phyloP scores from a whole-genome alignment of 2,329 filamentous ascomycete genomes.

The Eurotiales sp. region DNA sequence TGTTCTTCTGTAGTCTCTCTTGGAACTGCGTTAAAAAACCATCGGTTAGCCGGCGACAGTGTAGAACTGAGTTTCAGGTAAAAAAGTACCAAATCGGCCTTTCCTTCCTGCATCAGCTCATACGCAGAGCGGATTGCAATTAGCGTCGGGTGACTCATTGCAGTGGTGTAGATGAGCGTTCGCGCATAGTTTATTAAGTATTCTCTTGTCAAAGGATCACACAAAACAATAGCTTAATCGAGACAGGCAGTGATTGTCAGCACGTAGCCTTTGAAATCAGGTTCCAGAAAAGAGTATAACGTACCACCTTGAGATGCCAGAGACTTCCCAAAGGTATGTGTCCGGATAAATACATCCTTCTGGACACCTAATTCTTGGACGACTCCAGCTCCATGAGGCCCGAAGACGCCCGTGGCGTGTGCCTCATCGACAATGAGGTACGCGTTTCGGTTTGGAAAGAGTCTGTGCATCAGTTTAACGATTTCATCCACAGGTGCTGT shows the following conservation, averaged over 20 bases:
- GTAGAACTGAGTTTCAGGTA: too few relatives aligned
- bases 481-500: slow-evolving; percentile 62
- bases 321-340: slow-evolving; percentile 55
- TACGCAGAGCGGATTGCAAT: slow-evolving; percentile 58
- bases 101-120: slow-evolving; percentile 51
- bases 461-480: slow-evolving; percentile 52
- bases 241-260: slow-evolving; percentile 10
- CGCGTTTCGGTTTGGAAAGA: slow-evolving; percentile 55
- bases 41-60: too few relatives aligned
- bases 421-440: slow-evolving; percentile 57
- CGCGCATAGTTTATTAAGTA: slow-evolving; percentile 74
- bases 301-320: slow-evolving; percentile 63
- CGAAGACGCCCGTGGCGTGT: slow-evolving; percentile 51
- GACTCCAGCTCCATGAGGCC: slow-evolving; percentile 47
- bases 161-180: slow-evolving; percentile 71
- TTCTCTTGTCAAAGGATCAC: slow-evolving; percentile 54
- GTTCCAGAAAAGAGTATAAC: slow-evolving; percentile 24
- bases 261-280: slow-evolving; percentile 14
- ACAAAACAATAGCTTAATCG: slow-evolving; percentile 57
- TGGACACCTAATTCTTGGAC: slow-evolving; percentile 50
- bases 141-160: slow-evolving; percentile 60
- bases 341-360: slow-evolving; percentile 45
- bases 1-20: slow-evolving; percentile 42
- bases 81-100: slow-evolving; percentile 42
- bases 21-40: too few relatives aligned